These are phyloP conservation scores for Mesembryanthemum crystallinum DNA, from an alignment of 148 eudicot genomes.

Conservation along the genomic window DNA sequence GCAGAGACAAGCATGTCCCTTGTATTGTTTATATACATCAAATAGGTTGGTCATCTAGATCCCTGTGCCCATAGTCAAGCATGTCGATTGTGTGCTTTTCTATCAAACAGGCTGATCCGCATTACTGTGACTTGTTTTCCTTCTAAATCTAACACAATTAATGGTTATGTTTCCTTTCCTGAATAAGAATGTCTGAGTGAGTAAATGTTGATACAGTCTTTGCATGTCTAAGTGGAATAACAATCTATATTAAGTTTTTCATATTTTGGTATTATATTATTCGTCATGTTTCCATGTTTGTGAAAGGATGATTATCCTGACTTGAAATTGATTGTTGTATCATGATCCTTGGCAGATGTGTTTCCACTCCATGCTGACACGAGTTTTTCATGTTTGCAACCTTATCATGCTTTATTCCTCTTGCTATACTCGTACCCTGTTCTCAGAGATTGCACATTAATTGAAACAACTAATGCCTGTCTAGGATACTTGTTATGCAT, in stretches of 20 bases:
- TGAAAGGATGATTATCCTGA: neutral
- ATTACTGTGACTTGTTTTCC: neutral
- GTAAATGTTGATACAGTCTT: neutral
- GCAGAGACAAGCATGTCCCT: constrained; percentile 50
- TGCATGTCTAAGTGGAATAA: neutral
- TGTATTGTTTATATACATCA: constrained; percentile 75
- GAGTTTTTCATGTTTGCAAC: constrained; percentile 7
- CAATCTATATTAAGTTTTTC: neutral
- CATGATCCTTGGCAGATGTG: neutral
- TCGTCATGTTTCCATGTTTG: neutral
- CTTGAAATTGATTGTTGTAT: neutral
- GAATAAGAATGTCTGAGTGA: neutral
- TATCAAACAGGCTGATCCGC: neutral
- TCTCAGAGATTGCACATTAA: neutral
- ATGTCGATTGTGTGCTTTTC: neutral
- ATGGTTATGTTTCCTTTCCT: neutral
- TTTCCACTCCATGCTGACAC: constrained; percentile 4
- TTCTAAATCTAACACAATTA: constrained; percentile 2
- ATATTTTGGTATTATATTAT: neutral
- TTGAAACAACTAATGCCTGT: constrained; percentile 5
- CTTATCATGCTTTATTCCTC: neutral
- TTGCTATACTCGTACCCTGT: neutral
- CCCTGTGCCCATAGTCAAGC: neutral
- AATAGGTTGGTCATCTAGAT: constrained; percentile 54
- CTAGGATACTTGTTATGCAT: constrained; percentile 89